Conservation (phyloP, 129 eudicot species). For the Escallonia herrerae region DNA sequence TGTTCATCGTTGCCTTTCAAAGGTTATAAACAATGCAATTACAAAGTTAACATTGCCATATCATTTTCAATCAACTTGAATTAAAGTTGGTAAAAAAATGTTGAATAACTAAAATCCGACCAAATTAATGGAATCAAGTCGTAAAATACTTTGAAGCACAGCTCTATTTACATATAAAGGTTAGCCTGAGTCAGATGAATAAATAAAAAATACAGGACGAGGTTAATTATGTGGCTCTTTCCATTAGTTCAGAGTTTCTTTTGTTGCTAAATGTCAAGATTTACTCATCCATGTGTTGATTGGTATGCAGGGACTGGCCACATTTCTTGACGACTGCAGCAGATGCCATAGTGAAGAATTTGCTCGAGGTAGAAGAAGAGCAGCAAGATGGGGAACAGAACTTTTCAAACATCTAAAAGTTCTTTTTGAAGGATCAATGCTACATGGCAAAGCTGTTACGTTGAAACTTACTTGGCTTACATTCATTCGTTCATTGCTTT, state of each 20-base stretch:
- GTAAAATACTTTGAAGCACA: background rate
- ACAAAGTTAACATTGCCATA: too few relatives aligned
- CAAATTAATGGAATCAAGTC: too few relatives aligned
- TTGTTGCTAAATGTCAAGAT: background rate
- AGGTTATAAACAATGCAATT: too few relatives aligned
- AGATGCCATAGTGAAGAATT: slow-evolving; percentile 55
- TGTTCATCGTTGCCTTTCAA: too few relatives aligned
- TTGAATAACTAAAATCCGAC: too few relatives aligned
- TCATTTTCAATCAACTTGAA: too few relatives aligned
- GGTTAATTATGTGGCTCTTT: too few relatives aligned
- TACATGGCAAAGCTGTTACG: too few relatives aligned
- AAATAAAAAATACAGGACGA: background rate
- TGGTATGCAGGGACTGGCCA: slow-evolving; percentile 64
- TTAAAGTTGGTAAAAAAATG: too few relatives aligned
- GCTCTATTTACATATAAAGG: background rate
- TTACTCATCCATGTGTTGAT: background rate
- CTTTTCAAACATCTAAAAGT: background rate
- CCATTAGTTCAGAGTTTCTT: background rate
- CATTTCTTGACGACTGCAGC: slow-evolving; percentile 49
- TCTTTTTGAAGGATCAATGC: too few relatives aligned
- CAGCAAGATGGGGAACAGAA: background rate
- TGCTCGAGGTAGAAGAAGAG: slow-evolving; percentile 56
- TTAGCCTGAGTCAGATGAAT: background rate
- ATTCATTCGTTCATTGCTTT: too few relatives aligned
- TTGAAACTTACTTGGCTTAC: too few relatives aligned